phyloP scores from a whole-genome alignment of 1,284 basidiomycete genomes.

The Tetrapyrgos nigripes region DNA sequence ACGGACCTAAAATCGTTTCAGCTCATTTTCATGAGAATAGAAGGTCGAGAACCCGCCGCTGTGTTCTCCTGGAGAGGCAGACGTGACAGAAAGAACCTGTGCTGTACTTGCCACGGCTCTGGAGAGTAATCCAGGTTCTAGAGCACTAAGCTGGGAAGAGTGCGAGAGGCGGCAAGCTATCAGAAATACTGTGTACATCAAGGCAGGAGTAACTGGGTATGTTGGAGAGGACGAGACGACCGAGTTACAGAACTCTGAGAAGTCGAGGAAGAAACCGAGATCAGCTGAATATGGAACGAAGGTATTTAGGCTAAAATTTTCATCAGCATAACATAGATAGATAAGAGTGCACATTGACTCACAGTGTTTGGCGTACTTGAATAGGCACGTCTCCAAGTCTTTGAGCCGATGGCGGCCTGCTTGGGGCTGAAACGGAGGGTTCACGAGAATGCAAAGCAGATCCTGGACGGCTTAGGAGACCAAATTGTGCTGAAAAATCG shows the following conservation, averaged over 20 bases:
- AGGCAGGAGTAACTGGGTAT: too few relatives aligned
- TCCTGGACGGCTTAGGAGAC: neutral
- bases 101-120: too few relatives aligned
- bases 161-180: too few relatives aligned
- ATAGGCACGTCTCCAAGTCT: neutral
- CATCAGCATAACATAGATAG: neutral
- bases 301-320: conserved; percentile 31
- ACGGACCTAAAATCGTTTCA: conserved; percentile 1
- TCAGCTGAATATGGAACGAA: conserved; percentile 40
- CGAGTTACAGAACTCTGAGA: conserved; percentile 27
- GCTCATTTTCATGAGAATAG: conserved; percentile 26
- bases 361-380: conserved; percentile 3
- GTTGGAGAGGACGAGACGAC: too few relatives aligned
- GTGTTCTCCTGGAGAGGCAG: conserved; percentile 28
- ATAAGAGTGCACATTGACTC: neutral
- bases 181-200: too few relatives aligned
- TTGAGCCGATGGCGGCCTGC: neutral
- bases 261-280: conserved; percentile 46
- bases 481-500: neutral
- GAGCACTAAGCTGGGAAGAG: too few relatives aligned
- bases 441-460: neutral
- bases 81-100: conserved; percentile 31
- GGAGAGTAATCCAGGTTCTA: too few relatives aligned
- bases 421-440: neutral
- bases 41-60: too few relatives aligned